These are phyloP conservation scores for Phytopythium kandeliae DNA, from an alignment of 352 stramenopile genomes.

Conservation along the genomic window DNA sequence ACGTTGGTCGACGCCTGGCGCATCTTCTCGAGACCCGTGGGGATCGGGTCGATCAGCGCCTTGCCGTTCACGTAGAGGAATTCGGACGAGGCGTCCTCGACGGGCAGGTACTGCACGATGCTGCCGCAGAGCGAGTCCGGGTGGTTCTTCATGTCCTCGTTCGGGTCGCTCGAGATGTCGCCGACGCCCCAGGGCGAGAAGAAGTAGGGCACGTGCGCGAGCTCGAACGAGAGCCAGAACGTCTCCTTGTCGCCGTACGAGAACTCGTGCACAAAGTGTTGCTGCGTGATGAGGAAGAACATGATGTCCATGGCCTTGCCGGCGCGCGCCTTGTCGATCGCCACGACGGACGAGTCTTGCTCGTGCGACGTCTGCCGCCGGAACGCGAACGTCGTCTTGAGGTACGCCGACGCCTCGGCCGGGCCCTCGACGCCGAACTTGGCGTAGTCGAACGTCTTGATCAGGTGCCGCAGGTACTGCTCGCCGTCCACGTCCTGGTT, in stretches of 20 bases:
- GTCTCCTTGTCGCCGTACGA: conserved; percentile 37
- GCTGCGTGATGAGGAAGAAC: conserved; percentile 25
- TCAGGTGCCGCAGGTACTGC: conserved; percentile 31
- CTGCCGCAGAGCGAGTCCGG: conserved; percentile 30
- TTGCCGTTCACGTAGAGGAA: conserved; percentile 42
- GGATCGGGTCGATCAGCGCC: conserved; percentile 22
- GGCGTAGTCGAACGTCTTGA: conserved; percentile 44
- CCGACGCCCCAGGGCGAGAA: conserved; percentile 35
- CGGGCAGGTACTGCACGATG: conserved; percentile 29
- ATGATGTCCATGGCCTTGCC: conserved; percentile 23
- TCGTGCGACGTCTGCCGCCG: conserved; percentile 42
- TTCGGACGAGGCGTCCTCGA: conserved; percentile 9
- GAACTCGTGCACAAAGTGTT: conserved; percentile 21
- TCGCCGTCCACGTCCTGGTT: conserved; percentile 27
- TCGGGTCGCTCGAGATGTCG: conserved; percentile 24
- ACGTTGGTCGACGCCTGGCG: conserved; percentile 17
- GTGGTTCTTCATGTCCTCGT: conserved; percentile 28
- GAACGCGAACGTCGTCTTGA: conserved; percentile 39
- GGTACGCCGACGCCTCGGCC: conserved; percentile 22
- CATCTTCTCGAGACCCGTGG: conserved; percentile 14
- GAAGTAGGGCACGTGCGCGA: conserved; percentile 24
- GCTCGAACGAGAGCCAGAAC: conserved; percentile 35
- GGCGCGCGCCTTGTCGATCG: conserved; percentile 20
- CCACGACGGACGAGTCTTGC: conserved; percentile 53
- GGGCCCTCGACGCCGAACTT: conserved; percentile 22